phyloP scores from a whole-genome alignment of 331 rosid species.

The Saraca asoca region DNA sequence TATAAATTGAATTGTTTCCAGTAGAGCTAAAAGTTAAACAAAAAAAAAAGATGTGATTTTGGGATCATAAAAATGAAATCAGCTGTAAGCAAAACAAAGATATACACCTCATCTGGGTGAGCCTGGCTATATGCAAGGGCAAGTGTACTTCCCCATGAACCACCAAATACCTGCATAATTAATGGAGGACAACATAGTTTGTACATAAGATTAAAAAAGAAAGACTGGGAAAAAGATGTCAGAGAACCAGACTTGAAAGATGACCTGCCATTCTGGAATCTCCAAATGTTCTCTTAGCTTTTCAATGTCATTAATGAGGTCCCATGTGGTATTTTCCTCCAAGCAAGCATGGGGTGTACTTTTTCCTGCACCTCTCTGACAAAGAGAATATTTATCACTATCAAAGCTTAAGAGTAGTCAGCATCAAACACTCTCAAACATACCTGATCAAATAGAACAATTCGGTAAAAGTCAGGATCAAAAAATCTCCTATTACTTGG shows the following conservation, averaged over 20 bases:
- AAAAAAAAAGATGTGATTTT: not conserved
- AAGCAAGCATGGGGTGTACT: slow-evolving; percentile 97
- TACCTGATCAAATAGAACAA: slow-evolving; percentile 91
- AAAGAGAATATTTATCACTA: slow-evolving; percentile 29
- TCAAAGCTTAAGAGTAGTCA: slow-evolving; percentile 10
- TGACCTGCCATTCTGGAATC: slow-evolving; percentile 97
- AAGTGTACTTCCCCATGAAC: slow-evolving; percentile 97
- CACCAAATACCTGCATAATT: slow-evolving; percentile 82
- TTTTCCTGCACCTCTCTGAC: slow-evolving; percentile 89
- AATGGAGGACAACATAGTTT: slow-evolving; percentile 23
- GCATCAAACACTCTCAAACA: slow-evolving; percentile 28
- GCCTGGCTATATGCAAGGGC: slow-evolving; percentile 75
- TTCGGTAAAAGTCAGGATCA: slow-evolving; percentile 81
- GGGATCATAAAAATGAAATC: too few relatives aligned
- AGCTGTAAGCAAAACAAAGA: not conserved
- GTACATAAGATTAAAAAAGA: slow-evolving; percentile 21
- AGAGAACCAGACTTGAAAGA: slow-evolving; percentile 29
- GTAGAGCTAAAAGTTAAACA: not conserved
- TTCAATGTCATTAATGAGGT: slow-evolving; percentile 84
- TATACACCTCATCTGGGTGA: slow-evolving; percentile 51
- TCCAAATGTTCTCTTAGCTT: slow-evolving; percentile 80
- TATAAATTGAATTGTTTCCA: slow-evolving; percentile 1
- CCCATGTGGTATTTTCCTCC: slow-evolving; percentile 92
- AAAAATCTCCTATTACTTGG: slow-evolving; percentile 76
- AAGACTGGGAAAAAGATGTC: not conserved